Evolutionary conservation across 805 yeast species (phyloP).

Genomic region (Metahyphopichia silvanorum): DNA sequence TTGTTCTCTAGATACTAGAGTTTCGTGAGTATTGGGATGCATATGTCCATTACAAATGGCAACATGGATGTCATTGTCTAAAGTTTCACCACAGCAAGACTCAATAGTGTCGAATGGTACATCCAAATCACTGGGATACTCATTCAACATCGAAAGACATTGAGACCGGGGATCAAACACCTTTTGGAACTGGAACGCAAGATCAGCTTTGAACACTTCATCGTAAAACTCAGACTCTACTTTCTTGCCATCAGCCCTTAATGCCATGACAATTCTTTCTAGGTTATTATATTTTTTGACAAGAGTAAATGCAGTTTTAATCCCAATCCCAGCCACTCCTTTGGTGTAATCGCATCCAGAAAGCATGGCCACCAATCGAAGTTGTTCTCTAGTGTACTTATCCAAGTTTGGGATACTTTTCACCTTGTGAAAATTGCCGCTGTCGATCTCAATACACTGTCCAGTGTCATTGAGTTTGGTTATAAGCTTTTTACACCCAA

Average conservation of each 20-base stretch:
- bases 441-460: slow-evolving; percentile 64
- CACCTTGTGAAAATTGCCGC: slow-evolving; percentile 51
- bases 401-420: slow-evolving; percentile 48
- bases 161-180: slow-evolving; percentile 68
- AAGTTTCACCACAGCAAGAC: slow-evolving; percentile 44
- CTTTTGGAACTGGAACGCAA: slow-evolving; percentile 81
- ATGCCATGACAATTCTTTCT: slow-evolving; percentile 53
- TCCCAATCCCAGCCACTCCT: slow-evolving; percentile 80
- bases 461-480: slow-evolving; percentile 82
- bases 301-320: slow-evolving; percentile 66
- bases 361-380: slow-evolving; percentile 75
- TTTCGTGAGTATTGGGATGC: slow-evolving; percentile 58
- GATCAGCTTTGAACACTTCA: slow-evolving; percentile 63
- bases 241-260: slow-evolving; percentile 59
- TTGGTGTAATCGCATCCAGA: slow-evolving; percentile 97
- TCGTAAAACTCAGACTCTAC: slow-evolving; percentile 57
- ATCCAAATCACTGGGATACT: slow-evolving; percentile 43
- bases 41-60: slow-evolving; percentile 62
- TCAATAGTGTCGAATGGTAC: slow-evolving; percentile 40
- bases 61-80: slow-evolving; percentile 46
- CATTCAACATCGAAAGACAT: slow-evolving; percentile 55
- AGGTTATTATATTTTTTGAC: slow-evolving; percentile 50
- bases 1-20: slow-evolving; percentile 47
- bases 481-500: slow-evolving; percentile 74
- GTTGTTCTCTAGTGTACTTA: slow-evolving; percentile 50